phyloP scores from a whole-genome alignment of 2,329 filamentous ascomycete species.

The Clarireedia monteithiana region DNA sequence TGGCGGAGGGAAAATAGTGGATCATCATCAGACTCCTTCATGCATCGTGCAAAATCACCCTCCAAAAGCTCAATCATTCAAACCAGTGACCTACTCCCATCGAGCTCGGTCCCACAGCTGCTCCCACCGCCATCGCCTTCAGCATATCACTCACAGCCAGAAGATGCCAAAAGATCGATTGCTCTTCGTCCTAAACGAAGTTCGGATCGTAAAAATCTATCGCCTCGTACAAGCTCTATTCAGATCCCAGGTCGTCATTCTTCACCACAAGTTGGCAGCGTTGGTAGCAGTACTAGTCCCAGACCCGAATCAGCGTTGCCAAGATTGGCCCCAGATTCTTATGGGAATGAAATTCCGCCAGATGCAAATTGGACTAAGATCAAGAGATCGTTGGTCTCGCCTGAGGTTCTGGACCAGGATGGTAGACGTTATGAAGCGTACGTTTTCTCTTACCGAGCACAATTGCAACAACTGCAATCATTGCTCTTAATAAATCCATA shows the following conservation, averaged over 20 bases:
- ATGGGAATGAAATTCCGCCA: constrained; percentile 47
- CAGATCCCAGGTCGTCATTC: constrained; percentile 6
- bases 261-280: constrained; percentile 7
- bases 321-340: constrained; percentile 45
- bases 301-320: background rate
- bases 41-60: background rate
- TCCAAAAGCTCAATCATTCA: constrained; percentile 2
- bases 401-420: constrained; percentile 47
- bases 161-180: constrained; percentile 15
- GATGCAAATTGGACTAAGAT: constrained; percentile 56
- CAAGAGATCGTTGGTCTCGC: constrained; percentile 46
- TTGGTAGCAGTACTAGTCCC: constrained; percentile 7
- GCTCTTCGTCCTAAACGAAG: constrained; percentile 14
- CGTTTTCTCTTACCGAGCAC: constrained; percentile 3
- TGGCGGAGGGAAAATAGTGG: background rate
- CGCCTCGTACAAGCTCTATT: constrained; percentile 16
- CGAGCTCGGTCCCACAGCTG: background rate
- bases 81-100: constrained; percentile 4
- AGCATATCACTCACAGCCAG: background rate
- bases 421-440: constrained; percentile 51
- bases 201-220: constrained; percentile 10
- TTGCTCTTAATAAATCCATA: background rate
- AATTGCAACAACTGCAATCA: background rate
- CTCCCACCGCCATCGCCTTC: background rate
- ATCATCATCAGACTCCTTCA: background rate